Evolutionary conservation across 495 filamentous ascomycete genomes (phyloP).

Genomic region (Pyrenula massariospora): DNA sequence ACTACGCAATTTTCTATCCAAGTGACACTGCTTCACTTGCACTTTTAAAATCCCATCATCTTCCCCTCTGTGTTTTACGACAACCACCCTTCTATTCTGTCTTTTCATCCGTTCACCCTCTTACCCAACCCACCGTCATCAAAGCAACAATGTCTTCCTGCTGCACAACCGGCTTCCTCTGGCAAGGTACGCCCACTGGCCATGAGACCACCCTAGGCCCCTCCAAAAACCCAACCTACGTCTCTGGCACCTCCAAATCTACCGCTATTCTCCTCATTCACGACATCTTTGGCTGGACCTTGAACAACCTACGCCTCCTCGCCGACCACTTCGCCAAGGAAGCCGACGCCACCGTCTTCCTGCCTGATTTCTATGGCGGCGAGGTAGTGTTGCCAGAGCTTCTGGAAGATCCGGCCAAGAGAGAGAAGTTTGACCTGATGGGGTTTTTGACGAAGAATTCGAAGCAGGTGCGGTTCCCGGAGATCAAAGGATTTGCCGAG

Average conservation of each 20-base stretch:
- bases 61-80: no score
- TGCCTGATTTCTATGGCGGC: constrained; percentile 35
- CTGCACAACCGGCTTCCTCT: constrained; percentile 26
- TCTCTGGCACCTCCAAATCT: constrained; percentile 22
- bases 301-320: constrained; percentile 30
- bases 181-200: constrained; percentile 33
- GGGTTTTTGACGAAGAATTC: constrained; percentile 23
- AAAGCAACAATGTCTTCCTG: constrained; percentile 12
- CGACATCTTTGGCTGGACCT: constrained; percentile 39
- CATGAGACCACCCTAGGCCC: constrained; percentile 19
- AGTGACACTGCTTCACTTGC: no score
- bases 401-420: constrained; percentile 13
- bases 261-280: constrained; percentile 31
- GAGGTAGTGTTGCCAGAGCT: constrained; percentile 23
- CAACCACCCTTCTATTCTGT: no score
- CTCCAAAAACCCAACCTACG: constrained; percentile 21
- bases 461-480: constrained; percentile 35
- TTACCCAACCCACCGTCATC: no score
- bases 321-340: constrained; percentile 39
- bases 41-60: no score
- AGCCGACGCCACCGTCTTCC: constrained; percentile 33
- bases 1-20: no score
- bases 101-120: no score
- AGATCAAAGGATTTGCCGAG: constrained; percentile 38
- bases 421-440: constrained; percentile 25